phyloP scores from a whole-genome alignment of 306 rosid genomes.

The Parietaria judaica region DNA sequence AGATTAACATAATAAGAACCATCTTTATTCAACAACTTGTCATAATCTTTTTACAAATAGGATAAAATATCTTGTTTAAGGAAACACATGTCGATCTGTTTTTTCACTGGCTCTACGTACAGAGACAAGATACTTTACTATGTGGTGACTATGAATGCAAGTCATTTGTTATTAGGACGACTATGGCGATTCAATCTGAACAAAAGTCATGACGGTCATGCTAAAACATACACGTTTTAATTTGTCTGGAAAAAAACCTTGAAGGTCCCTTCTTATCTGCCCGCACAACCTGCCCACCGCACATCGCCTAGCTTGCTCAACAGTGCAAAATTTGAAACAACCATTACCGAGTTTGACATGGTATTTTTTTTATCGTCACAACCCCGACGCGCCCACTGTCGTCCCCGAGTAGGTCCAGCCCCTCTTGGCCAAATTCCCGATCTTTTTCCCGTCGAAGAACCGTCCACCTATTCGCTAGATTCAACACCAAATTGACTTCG shows the following conservation, averaged over 20 bases:
- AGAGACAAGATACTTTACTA: not conserved
- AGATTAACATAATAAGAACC: no score
- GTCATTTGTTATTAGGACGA: not conserved
- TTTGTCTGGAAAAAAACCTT: not conserved
- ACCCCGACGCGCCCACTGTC: not conserved
- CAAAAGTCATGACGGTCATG: not conserved
- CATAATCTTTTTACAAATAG: no score
- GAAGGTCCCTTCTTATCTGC: not conserved
- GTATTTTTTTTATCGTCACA: not conserved
- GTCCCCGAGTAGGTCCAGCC: no score
- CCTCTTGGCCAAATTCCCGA: no score
- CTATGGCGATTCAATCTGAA: not conserved
- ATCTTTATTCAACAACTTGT: no score
- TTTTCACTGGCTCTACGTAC: not conserved
- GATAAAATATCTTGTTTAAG: no score
- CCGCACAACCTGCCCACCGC: not conserved
- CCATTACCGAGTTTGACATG: not conserved
- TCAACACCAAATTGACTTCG: no score
- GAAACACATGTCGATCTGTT: no score
- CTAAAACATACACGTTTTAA: not conserved
- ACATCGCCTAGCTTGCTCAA: not conserved
- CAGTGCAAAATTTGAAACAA: not conserved
- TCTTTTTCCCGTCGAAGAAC: no score
- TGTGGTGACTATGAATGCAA: not conserved
- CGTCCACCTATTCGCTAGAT: no score